Base-by-base conservation (phyloP, 805 yeast genomes). In the Kazachstania psychrophila region DNA sequence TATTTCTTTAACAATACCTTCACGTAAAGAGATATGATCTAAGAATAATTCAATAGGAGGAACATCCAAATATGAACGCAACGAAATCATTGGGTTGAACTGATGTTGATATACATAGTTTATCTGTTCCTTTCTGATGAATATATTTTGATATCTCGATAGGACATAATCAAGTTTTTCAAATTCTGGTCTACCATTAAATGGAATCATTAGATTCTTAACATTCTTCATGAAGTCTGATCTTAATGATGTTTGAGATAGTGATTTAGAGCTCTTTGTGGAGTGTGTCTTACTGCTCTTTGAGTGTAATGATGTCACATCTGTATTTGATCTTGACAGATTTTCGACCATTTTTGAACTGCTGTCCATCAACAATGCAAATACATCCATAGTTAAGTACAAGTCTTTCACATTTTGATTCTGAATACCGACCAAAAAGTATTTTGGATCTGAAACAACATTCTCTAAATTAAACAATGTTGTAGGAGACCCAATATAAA, bases 1-100 rank as follows among this genome's bases (percentile, higher is more conserved):
- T 5, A 86, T 88, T 18, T 83, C 70, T 15, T 82, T 76, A 2
- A 92, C 71, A 37, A 79, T 75, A 2, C 99, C 98, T 44, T 86
- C 89, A n/a, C 96, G 70, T 40, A 92, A 66, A 0, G 94, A 89
- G 32, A 80, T 67, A 0, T 95, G 87, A 52, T 92, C 97, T 35
- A 92, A 66, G 69, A 80, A 86, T 17, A 92, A 57, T 44, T 85
- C 92, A 15, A 85, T 79, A 0, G 96, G 94, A 12, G 89, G 94
- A 36, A 86, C 77, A 6, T 87, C 77, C 70, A 89, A 70, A 57
- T 86, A 88, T 1, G 96, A 85, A 36, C 97, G 66, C 31, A 57
- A 32, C 1, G 95, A 71, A 3, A 88, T 73, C 62, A 87, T 70
- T 1, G 96, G 94, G 52, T 87, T 88, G 58, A 80, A 75, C 38